Evolutionary conservation across 1,139 yeast genomes (phyloP), one percentile per base, ranked within the genome.

Genomic region (Kodamaea sp.): DNA sequence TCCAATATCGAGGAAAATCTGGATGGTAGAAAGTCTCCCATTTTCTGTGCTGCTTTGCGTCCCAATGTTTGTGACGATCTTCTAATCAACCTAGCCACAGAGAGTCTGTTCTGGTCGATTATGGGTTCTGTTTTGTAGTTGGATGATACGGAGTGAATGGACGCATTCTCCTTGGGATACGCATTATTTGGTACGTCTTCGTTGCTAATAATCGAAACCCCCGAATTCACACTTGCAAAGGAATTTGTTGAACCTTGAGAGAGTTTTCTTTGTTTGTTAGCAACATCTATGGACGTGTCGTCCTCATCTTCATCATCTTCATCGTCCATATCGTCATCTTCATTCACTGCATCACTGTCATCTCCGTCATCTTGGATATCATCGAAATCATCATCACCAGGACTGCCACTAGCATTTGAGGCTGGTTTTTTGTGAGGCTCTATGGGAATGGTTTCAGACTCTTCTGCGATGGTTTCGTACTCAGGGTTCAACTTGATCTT

Each of bases 21-120:
- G 10, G 85, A 80, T 0, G 97, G 97, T 28, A 90, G 68, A 46
- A 83, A 85, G 20, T 87, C 88, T 0, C 96, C 96, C 76, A 89
- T 81, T 34, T 83, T 84, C 48, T 83, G 94, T 0, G 95, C 96
- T 2, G 95, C 95, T 42, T 80, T 81, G 34, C 95, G 67, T 0
- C 83, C 83, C 24, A 78, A 56, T 3, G 74, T 70, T 44, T 76
- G 80, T 1, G 82, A 76, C 4, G 80, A 73, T 34, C 80, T 54
- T 42, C 83, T 58, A 28, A 83, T 76, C 63, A 83, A 68, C 41
- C 94, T 62, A 0, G 88, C 92, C 16, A 84, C 85, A 0, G 88
- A 78, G 34, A 81, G 66, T 46, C 94, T 64, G 2, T 83, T 76
- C 34, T 75, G 79, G 50, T 84, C 94, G 8, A 83, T 78, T 19